A percentile compares a stretch with the other conserved stretches of the same genome.
Conservation (phyloP, 306 rosid species). For the Carpinus fangiana region DNA sequence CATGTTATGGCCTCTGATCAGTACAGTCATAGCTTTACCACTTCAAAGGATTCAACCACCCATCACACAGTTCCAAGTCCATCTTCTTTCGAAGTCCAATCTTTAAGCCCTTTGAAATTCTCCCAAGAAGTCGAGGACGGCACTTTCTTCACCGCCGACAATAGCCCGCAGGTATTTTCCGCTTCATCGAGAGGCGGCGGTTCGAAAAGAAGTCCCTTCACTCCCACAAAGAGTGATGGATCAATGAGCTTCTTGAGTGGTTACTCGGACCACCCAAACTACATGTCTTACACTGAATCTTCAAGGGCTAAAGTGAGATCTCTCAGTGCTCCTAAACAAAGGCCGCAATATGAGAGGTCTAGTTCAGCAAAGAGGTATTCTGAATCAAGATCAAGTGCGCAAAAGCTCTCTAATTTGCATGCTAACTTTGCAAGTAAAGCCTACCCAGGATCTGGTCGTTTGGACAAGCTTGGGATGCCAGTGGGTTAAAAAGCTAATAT, state of each 20-base stretch:
- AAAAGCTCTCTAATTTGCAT: conserved; percentile 49
- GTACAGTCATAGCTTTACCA: conserved; percentile 47
- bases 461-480: conserved; percentile 93
- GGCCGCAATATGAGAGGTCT: conserved; percentile 61
- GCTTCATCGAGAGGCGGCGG: conserved; percentile 53
- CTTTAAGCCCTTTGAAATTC: conserved; percentile 41
- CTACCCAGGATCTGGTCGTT: conserved; percentile 83
- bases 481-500: conserved; percentile 46
- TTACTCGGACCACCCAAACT: conserved; percentile 60
- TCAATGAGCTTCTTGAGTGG: conserved; percentile 56
- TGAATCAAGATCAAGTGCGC: conserved; percentile 37
- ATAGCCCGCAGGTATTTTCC: conserved; percentile 57
- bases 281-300: conserved; percentile 84
- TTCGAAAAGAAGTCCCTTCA: conserved; percentile 64
- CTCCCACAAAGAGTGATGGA: conserved; percentile 69
- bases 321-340: conserved; percentile 75
- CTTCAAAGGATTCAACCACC: conserved; percentile 54
- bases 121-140: conserved; percentile 51
- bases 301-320: conserved; percentile 77
- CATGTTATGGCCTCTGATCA: conserved; percentile 39
- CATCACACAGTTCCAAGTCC: conserved; percentile 53
- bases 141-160: conserved; percentile 63
- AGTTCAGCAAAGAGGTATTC: conserved; percentile 57
- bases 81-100: conserved; percentile 49
- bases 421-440: conserved; percentile 60